A percentile compares a stretch with the other conserved stretches of the same genome.
These are phyloP conservation scores for Naematelia encephala DNA, from an alignment of 768 basidiomycete species.

Conservation along the genomic window DNA sequence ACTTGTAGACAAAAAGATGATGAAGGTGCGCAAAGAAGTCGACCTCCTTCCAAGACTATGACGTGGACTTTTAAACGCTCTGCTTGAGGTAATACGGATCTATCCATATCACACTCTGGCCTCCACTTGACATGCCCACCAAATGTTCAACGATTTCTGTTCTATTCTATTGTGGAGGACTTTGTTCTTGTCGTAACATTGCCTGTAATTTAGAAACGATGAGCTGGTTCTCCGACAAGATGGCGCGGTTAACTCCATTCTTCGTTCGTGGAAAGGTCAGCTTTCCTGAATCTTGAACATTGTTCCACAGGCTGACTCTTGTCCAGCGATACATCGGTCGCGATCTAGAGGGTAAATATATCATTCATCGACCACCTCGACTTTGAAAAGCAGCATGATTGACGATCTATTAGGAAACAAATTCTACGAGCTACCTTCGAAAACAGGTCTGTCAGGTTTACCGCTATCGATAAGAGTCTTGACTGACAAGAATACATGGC, in stretches of 20 bases:
- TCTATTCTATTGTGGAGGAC: background rate
- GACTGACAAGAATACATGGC: too few relatives aligned
- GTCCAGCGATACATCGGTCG: conserved; percentile 22
- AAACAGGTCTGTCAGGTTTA: conserved; percentile 22
- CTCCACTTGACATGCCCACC: too few relatives aligned
- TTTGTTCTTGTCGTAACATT: background rate
- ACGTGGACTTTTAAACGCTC: too few relatives aligned
- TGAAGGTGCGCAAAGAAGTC: too few relatives aligned
- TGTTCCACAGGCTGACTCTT: conserved; percentile 8
- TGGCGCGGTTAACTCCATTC: conserved; percentile 1
- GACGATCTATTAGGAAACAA: conserved; percentile 42
- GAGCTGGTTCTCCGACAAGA: conserved; percentile 11
- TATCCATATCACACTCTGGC: too few relatives aligned
- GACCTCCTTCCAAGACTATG: too few relatives aligned
- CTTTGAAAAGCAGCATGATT: too few relatives aligned
- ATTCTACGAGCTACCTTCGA: conserved; percentile 36
- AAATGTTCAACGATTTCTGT: too few relatives aligned
- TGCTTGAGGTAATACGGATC: too few relatives aligned
- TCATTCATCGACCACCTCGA: too few relatives aligned
- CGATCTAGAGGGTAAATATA: conserved; percentile 31
- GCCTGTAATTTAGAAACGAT: background rate
- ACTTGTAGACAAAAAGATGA: too few relatives aligned
- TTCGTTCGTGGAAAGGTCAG: conserved; percentile 12
- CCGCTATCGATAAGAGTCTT: too few relatives aligned
- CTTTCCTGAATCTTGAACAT: background rate